Percentiles rank a stretch among this genome's conserved stretches.
Conservation (phyloP, 1,139 yeast genomes). For the Sugiyamaella castrensis region DNA sequence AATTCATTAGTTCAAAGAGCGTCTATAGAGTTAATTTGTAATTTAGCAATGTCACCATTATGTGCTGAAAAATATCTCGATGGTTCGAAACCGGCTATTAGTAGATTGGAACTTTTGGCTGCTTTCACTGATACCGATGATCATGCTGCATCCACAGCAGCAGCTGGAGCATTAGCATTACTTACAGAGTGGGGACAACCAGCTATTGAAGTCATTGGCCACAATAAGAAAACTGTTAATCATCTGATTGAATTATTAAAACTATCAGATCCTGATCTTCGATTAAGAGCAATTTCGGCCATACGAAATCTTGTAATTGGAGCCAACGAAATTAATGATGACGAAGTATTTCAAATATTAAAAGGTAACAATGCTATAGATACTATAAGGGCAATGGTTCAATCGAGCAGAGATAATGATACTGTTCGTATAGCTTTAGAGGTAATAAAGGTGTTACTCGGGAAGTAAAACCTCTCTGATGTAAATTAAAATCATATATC, state of each 20-base stretch:
- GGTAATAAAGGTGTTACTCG: background rate
- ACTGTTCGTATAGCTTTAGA: slow-evolving; percentile 4
- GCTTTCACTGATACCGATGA: slow-evolving; percentile 38
- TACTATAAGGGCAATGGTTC: slow-evolving; percentile 7
- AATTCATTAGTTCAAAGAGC: slow-evolving; percentile 39
- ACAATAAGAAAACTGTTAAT: slow-evolving; percentile 1
- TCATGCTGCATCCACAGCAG: slow-evolving; percentile 37
- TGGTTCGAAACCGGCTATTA: slow-evolving; percentile 28
- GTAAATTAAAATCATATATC: too few relatives aligned
- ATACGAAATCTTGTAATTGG: slow-evolving; percentile 6
- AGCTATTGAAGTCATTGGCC: slow-evolving; percentile 10
- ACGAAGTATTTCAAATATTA: background rate
- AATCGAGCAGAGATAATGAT: slow-evolving; percentile 5
- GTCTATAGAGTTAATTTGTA: slow-evolving; percentile 41
- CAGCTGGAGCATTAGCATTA: slow-evolving; percentile 42
- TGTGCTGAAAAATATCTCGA: slow-evolving; percentile 41
- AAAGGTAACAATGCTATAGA: background rate
- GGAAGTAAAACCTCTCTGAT: background rate
- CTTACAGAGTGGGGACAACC: slow-evolving; percentile 33
- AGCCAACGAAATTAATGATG: slow-evolving; percentile 2
- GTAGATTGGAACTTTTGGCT: slow-evolving; percentile 33
- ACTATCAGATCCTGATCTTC: background rate
- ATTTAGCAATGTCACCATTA: slow-evolving; percentile 36
- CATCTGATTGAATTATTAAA: slow-evolving; percentile 2
- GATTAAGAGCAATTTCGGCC: slow-evolving; percentile 6